A percentile compares a stretch with the other conserved stretches of the same genome.
Evolutionary conservation across 202 grass and related monocot species (phyloP).

Genomic region (Dendrocalamus latiflorus): DNA sequence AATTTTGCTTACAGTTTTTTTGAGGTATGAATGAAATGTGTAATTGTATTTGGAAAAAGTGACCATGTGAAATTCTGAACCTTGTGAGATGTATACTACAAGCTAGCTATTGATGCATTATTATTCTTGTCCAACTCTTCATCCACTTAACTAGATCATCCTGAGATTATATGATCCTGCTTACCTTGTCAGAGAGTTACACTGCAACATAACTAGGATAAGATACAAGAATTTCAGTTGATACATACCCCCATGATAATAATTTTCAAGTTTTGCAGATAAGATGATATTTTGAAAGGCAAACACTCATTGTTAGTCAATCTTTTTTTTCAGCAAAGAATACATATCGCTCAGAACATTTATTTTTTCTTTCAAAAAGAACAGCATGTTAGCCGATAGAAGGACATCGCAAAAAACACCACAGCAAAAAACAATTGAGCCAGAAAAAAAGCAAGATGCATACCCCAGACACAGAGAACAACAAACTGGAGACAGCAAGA

Average conservation of each 20-base stretch:
- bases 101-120: neutral
- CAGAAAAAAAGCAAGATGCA: neutral
- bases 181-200: neutral
- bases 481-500: slow-evolving; percentile 11
- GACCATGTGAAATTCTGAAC: neutral
- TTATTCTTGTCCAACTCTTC: neutral
- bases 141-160: neutral
- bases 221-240: neutral
- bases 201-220: neutral
- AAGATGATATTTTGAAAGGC: neutral
- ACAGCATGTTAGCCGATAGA: neutral
- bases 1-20: neutral
- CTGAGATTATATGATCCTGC: neutral
- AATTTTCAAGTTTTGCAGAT: neutral
- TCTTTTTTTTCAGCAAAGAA: neutral
- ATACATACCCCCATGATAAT: neutral
- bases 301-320: neutral
- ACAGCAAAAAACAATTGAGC: neutral
- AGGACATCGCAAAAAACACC: neutral
- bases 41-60: neutral
- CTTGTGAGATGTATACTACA: neutral
- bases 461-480: neutral
- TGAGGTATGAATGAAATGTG: neutral
- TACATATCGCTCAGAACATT: neutral
- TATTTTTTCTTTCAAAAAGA: neutral